These are phyloP conservation scores for Ophiostoma quercus DNA, from an alignment of 2,329 filamentous ascomycete genomes.

Conservation along the genomic window DNA sequence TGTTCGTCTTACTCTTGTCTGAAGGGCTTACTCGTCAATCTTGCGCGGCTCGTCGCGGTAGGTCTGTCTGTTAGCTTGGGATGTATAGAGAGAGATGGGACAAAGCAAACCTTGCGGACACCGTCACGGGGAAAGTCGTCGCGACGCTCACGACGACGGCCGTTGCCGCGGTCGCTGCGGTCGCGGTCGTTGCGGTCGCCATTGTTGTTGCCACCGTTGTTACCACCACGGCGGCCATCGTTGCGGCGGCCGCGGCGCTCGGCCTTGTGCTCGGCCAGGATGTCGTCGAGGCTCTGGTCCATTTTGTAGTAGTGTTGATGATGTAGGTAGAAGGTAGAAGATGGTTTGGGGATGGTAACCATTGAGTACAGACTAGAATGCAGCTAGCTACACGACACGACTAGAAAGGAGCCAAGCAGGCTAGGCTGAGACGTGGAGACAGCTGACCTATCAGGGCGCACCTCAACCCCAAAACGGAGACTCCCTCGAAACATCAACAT, in stretches of 20 bases:
- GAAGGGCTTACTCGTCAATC: slow-evolving; percentile 58
- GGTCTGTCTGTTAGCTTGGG: slow-evolving; percentile 41
- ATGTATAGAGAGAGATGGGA: fast-evolving
- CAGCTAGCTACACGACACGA: neutral
- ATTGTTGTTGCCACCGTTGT: slow-evolving; percentile 28
- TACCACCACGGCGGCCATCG: slow-evolving; percentile 25
- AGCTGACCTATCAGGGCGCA: neutral
- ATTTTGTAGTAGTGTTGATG: slow-evolving; percentile 32
- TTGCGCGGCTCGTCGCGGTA: slow-evolving; percentile 60
- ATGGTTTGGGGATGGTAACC: slow-evolving; percentile 7
- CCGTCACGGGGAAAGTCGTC: slow-evolving; percentile 67
- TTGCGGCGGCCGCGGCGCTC: slow-evolving; percentile 19
- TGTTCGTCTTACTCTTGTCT: neutral
- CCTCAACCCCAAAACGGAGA: too few species aligned
- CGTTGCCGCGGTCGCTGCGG: slow-evolving; percentile 29
- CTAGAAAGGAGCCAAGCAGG: neutral
- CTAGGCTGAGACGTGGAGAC: neutral
- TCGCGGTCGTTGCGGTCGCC: slow-evolving; percentile 34
- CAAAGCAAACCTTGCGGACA: slow-evolving; percentile 71
- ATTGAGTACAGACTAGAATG: neutral
- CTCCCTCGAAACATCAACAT: too few species aligned
- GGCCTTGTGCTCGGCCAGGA: slow-evolving; percentile 44
- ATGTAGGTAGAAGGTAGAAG: neutral
- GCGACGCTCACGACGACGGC: slow-evolving; percentile 27
- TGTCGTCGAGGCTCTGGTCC: slow-evolving; percentile 54